Conservation (phyloP, 345 rosid species). For the Brassica napus region DNA sequence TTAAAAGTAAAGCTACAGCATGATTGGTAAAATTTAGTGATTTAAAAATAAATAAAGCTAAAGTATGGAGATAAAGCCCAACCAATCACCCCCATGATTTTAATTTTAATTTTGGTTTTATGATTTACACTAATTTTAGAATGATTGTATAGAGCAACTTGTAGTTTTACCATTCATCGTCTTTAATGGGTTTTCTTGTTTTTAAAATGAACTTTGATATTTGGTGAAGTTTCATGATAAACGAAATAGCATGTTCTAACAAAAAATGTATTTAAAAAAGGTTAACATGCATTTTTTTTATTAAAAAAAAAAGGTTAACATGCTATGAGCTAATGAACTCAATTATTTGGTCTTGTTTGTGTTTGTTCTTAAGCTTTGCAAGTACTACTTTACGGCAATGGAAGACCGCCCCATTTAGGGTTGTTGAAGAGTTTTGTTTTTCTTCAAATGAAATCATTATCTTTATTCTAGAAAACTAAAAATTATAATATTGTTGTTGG, state of each 20-base stretch:
- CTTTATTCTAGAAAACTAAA: neutral
- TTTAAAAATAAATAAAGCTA: too few relatives aligned
- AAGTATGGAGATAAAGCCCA: too few relatives aligned
- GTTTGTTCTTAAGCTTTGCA: neutral
- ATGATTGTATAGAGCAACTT: neutral
- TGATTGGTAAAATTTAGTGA: too few relatives aligned
- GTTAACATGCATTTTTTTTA: too few relatives aligned
- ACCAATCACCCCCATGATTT: too few relatives aligned
- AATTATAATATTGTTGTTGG: neutral
- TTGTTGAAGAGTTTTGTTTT: neutral
- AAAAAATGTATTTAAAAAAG: too few relatives aligned
- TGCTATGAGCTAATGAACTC: neutral
- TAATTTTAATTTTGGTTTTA: neutral
- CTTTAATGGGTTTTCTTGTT: neutral
- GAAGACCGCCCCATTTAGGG: neutral
- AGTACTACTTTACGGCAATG: neutral
- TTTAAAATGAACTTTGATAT: neutral
- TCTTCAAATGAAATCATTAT: neutral
- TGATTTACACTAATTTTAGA: neutral
- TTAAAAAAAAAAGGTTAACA: neutral
- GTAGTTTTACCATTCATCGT: neutral
- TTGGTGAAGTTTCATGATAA: conserved; percentile 2
- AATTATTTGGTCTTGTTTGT: neutral
- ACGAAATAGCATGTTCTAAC: neutral
- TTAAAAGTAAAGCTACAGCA: too few relatives aligned